Base-by-base conservation (phyloP, 2,329 filamentous ascomycete species). In the Ophiostoma perfectum region DNA sequence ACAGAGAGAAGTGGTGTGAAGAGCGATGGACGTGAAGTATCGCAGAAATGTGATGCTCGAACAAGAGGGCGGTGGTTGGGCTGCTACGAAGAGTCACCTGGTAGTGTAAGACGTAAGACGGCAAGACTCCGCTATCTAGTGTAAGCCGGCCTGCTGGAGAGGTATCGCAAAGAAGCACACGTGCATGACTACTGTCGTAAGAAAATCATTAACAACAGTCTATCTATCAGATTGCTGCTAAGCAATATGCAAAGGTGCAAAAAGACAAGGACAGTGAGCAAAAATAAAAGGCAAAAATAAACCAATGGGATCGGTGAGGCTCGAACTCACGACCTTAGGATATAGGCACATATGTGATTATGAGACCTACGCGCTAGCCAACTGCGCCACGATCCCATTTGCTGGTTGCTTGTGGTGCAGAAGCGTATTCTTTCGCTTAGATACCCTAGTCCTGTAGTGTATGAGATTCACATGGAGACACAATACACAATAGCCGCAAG, bases 261-360 rank as follows among this genome's bases (percentile, higher is more conserved):
- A 52, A 36, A 38, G 16, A 52, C 2, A 14, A 39, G 27, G n/a
- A 27, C 27, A 58, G 12, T 16, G 39, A 65, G 55, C 11, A 42
- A 7, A 55, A 27, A 27, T 39, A 45, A 64, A 47, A 39, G 12
- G 7, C 5, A 18, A 64, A 45, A 64, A 47, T 5, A 11, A 8
- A 12, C 16, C 27, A 4, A 38, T 70, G 70, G 69, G 69, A 69
- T 69, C 70, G 69, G 70, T 70, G 70, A 71, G 70, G 70, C 69
- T 71, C 70, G 70, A 71, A 71, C 70, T 71, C 70, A 70, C 70
- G 70, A 71, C 70, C 70, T 71, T 70, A 71, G 65, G 70, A 71
- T 70, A 62, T 62, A 63, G 18, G n/a, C 39, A 47, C 16, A 64
- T 64, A 64, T 45, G 18, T 64, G 39, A 9, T 64, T 27, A 64